Evolutionary conservation across 331 rosid genomes (phyloP).

Genomic region (Acacia concinna): DNA sequence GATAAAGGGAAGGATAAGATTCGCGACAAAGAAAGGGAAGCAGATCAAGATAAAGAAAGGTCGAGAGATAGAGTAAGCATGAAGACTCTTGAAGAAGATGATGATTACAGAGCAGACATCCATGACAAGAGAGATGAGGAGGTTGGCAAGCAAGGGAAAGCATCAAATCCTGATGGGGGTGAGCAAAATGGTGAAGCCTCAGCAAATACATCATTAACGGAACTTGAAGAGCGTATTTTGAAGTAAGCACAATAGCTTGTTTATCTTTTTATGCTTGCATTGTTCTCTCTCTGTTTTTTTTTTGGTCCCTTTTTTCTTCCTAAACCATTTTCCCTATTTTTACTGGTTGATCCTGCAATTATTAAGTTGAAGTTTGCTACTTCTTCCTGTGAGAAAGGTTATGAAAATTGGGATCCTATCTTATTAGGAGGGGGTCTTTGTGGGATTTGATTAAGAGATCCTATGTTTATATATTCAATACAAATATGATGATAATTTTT

Average conservation of each 20-base stretch:
- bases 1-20: conserved; percentile 57
- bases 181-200: conserved; percentile 45
- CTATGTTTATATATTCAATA: background rate
- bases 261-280: conserved; percentile 9
- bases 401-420: background rate
- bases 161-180: conserved; percentile 35
- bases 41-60: conserved; percentile 63
- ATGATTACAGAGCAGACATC: conserved; percentile 44
- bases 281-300: background rate
- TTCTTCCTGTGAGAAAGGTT: conserved; percentile 7
- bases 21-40: conserved; percentile 63
- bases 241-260: conserved; percentile 44
- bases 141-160: conserved; percentile 46
- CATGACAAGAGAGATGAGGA: conserved; percentile 55
- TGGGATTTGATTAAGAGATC: background rate
- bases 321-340: conserved; percentile 9
- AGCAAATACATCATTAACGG: conserved; percentile 39
- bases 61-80: conserved; percentile 51
- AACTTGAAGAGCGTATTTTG: conserved; percentile 70
- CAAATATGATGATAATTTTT: background rate
- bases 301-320: background rate
- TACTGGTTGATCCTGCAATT: conserved; percentile 13
- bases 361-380: conserved; percentile 19
- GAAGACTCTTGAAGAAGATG: conserved; percentile 53
- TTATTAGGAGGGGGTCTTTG: conserved; percentile 7